Base-by-base conservation (phyloP, 163 green algal genomes). In the Scenedesmus sp. region DNA sequence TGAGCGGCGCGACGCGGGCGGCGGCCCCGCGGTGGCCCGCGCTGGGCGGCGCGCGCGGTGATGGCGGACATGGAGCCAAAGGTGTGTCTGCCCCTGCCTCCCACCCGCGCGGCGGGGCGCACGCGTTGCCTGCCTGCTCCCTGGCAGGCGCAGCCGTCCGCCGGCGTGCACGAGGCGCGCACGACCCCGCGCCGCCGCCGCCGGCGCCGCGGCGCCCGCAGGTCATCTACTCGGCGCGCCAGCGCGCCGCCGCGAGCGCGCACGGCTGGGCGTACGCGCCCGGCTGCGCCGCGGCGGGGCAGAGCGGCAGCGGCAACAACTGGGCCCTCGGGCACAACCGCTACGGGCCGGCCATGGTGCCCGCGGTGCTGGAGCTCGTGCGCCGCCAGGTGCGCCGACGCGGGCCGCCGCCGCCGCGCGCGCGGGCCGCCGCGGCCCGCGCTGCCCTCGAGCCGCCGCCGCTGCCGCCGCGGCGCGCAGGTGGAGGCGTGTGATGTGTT, bases 1-100 rank as follows among this genome's bases (percentile, higher is more conserved):
- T 64, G 67, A 88, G 42, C 60, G 77, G 22, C 39, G 29, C 18
- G n/a, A 69, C 9, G 56, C 54, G 13, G 44, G 45, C 44, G 34
- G 47, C 22, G 26, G 50, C 44, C n/a, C 14, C 17, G 14, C 14
- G 29, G 33, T 28, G 18, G n/a, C 54, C 64, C 34, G 29, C 54
- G 73, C 36, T 47, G 42, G 63, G 63, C 85, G 31, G 89, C 93
- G 5, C 69, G 93, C 0, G 78, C 90, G 18, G 87, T 96, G 14
- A 81, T 97, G 63, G 89, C 96, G 2, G 93, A 97, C 71, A 96
- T 96, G 91, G 93, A 97, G 75, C 92, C 92, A 10, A 96, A 96
- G 82, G 92, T 90, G 36, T 4, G n/a, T 56, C n/a, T n/a, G n/a
- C n/a, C n/a, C n/a, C n/a, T n/a, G n/a, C n/a, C n/a, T n/a, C n/a